A percentile compares a stretch with the other conserved stretches of the same genome.
Evolutionary conservation across 805 yeast genomes (phyloP).

Genomic region (Yarrowia osloensis): DNA sequence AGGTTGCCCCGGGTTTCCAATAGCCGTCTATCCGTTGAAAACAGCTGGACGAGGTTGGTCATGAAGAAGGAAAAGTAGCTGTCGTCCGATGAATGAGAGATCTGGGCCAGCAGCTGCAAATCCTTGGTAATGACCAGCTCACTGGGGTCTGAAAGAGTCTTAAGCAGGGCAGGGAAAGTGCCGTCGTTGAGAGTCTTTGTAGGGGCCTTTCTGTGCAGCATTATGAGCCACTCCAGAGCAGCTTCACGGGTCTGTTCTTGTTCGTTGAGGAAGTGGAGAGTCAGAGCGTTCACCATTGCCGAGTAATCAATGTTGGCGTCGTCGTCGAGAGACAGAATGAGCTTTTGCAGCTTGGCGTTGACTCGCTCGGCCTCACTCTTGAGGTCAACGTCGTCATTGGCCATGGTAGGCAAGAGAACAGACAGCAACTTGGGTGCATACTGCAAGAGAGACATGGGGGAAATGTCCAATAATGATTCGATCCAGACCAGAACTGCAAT

Average conservation of each 20-base stretch:
- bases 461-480: constrained; percentile 65
- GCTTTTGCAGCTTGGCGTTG: constrained; percentile 57
- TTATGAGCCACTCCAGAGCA: constrained; percentile 84
- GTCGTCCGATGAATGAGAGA: constrained; percentile 71
- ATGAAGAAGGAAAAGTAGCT: constrained; percentile 75
- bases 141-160: constrained; percentile 71
- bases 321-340: constrained; percentile 50
- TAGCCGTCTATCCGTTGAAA: constrained; percentile 67
- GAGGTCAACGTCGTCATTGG: constrained; percentile 53
- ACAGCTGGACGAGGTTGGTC: constrained; percentile 65
- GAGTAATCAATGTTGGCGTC: constrained; percentile 49
- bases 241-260: constrained; percentile 82
- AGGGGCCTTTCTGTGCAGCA: constrained; percentile 73
- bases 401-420: constrained; percentile 62
- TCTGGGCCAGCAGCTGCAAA: constrained; percentile 68
- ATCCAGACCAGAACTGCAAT: constrained; percentile 82
- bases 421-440: constrained; percentile 75
- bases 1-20: constrained; percentile 76
- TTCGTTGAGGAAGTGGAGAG: constrained; percentile 69
- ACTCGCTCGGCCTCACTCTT: constrained; percentile 57
- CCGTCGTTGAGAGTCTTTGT: constrained; percentile 56
- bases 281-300: constrained; percentile 68
- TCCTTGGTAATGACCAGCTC: constrained; percentile 77
- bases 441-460: constrained; percentile 73
- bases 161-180: constrained; percentile 74